Evolutionary conservation across 768 basidiomycete species (phyloP).

Genomic region (Porphyrellus cyaneotinctus): DNA sequence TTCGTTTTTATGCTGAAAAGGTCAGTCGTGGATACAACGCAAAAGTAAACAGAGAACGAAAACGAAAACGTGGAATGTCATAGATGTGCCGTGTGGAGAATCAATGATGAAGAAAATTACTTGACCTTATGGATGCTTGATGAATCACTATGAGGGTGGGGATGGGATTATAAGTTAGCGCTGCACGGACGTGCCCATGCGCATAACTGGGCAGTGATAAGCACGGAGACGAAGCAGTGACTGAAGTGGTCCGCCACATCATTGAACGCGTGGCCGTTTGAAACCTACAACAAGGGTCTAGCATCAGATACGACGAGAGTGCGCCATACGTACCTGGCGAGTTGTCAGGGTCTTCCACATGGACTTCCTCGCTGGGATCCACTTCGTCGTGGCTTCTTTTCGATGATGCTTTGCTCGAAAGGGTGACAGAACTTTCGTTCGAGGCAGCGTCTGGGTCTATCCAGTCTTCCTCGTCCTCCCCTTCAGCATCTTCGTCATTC

Average conservation of each 20-base stretch:
- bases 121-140: constrained; percentile 27
- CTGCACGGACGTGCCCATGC: constrained; percentile 5
- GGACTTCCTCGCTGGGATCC: constrained; percentile 39
- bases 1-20: constrained; percentile 25
- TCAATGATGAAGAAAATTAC: constrained; percentile 20
- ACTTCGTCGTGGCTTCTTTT: constrained; percentile 49
- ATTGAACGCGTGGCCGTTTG: constrained; percentile 43
- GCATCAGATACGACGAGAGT: not conserved
- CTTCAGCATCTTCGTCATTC: constrained; percentile 40
- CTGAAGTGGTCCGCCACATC: constrained; percentile 11
- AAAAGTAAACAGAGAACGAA: constrained; percentile 1
- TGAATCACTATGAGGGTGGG: constrained; percentile 2
- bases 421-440: constrained; percentile 50
- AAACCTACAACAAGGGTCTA: constrained; percentile 29
- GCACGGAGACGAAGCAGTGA: not conserved
- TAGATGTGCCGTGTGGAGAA: not conserved
- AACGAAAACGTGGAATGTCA: not conserved
- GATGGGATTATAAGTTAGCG: constrained; percentile 29
- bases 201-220: not conserved
- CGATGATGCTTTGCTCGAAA: constrained; percentile 51
- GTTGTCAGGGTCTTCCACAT: constrained; percentile 30
- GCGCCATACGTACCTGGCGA: constrained; percentile 43
- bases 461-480: constrained; percentile 43
- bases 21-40: constrained; percentile 25
- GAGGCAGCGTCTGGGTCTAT: constrained; percentile 45